Evolutionary conservation across 805 yeast genomes (phyloP).

Genomic region (Wickerhamiella nectarea): DNA sequence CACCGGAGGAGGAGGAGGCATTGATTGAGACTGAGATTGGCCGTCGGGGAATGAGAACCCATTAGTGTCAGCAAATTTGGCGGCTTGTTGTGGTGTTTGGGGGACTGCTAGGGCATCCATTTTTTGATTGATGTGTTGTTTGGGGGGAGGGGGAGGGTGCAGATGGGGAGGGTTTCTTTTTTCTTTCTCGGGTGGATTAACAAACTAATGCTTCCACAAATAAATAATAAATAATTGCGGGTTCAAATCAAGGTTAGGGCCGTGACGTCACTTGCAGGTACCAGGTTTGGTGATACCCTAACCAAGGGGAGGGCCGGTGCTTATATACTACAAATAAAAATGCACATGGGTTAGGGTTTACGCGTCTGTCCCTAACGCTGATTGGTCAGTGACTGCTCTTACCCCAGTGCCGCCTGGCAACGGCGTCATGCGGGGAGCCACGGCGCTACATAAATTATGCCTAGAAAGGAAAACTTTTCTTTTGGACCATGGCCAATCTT

Average conservation of each 20-base stretch:
- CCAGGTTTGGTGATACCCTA: background rate
- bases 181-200: constrained; percentile 1
- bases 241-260: constrained; percentile 4
- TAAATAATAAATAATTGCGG: constrained; percentile 8
- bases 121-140: background rate
- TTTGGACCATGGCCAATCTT: no score
- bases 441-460: background rate
- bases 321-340: constrained; percentile 2
- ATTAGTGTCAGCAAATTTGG: constrained; percentile 37
- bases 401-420: constrained; percentile 1
- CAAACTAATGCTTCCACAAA: constrained; percentile 9
- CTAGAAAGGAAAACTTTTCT: background rate
- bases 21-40: background rate
- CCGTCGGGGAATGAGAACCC: constrained; percentile 7
- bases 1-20: background rate
- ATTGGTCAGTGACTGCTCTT: constrained; percentile 15
- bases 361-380: background rate
- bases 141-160: background rate
- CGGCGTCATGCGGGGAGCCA: background rate
- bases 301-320: constrained; percentile 3
- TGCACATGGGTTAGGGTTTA: constrained; percentile 9
- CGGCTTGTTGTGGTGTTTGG: constrained; percentile 34
- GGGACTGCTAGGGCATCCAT: background rate
- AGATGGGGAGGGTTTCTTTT: background rate
- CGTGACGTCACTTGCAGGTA: constrained; percentile 4